phyloP scores from a whole-genome alignment of 129 eudicot genomes.

The Tagetes patula region DNA sequence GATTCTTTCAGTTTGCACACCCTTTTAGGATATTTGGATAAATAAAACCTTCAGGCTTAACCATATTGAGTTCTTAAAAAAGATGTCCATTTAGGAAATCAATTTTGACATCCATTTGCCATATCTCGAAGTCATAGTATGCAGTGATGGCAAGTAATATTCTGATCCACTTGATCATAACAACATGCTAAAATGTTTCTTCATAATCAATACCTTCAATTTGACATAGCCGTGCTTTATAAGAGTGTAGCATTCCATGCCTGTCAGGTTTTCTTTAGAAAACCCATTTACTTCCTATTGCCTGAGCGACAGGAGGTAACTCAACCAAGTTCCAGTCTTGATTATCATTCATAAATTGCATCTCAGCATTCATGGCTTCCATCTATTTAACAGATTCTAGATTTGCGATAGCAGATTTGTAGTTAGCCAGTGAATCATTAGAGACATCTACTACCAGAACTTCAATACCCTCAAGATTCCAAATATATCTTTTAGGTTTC shows the following conservation, averaged over 20 bases:
- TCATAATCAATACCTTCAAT: too few species aligned
- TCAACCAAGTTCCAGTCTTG: neutral
- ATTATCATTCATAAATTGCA: too few species aligned
- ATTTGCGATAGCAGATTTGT: too few species aligned
- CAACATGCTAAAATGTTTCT: too few species aligned
- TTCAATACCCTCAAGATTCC: too few species aligned
- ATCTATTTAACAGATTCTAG: neutral
- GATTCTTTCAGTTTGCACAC: neutral
- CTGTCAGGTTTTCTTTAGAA: neutral
- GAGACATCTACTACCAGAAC: too few species aligned
- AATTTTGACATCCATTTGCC: too few species aligned
- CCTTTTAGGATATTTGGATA: neutral
- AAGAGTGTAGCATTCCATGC: neutral
- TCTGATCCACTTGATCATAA: too few species aligned
- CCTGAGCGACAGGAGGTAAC: neutral
- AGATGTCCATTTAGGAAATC: neutral
- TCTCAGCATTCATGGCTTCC: neutral
- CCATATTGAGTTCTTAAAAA: neutral
- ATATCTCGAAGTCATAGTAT: too few species aligned
- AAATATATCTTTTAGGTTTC: too few species aligned
- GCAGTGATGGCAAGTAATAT: too few species aligned
- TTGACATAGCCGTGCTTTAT: neutral
- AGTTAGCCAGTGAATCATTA: too few species aligned
- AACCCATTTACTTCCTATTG: neutral
- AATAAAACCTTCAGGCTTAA: neutral